Conservation (phyloP, 225 moss, liverwort and hornwort genomes). For the Physcomitrium patens region DNA sequence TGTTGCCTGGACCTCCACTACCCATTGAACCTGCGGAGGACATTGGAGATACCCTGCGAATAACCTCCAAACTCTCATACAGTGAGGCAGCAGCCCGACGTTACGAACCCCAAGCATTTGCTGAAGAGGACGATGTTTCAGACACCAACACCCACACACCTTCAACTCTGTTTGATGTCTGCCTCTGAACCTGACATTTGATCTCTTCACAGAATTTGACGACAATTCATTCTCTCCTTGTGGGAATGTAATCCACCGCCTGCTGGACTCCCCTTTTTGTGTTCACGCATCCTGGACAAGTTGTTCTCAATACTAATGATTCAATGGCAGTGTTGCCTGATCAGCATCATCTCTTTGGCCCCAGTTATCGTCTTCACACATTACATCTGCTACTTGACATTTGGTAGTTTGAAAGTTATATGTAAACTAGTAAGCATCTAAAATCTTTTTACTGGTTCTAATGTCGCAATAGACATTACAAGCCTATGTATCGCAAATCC, state of each 20-base stretch:
- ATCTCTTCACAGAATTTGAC: constrained; percentile 45
- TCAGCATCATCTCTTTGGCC: constrained; percentile 25
- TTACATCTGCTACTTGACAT: constrained; percentile 34
- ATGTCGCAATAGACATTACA: too few species aligned
- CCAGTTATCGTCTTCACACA: constrained; percentile 14
- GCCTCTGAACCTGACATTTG: constrained; percentile 32
- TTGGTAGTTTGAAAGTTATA: constrained; percentile 20
- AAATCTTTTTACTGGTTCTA: too few species aligned
- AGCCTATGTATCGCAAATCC: too few species aligned
- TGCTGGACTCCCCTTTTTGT: background rate
- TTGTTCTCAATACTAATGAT: constrained; percentile 25
- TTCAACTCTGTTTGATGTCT: constrained; percentile 39
- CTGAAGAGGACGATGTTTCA: constrained; percentile 49
- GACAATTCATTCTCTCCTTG: constrained; percentile 39
- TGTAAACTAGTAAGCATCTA: too few species aligned
- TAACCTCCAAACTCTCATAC: constrained; percentile 46
- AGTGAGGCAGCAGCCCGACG: constrained; percentile 55
- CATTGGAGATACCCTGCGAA: constrained; percentile 29
- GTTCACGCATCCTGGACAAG: background rate
- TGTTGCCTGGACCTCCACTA: constrained; percentile 68
- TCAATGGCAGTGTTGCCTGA: constrained; percentile 17
- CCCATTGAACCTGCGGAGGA: constrained; percentile 38
- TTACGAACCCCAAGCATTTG: constrained; percentile 67
- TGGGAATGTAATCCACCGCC: background rate
- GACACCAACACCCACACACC: constrained; percentile 36